Evolutionary conservation across 169 alveolate species (phyloP).

Genomic region (Neospora caninum): DNA sequence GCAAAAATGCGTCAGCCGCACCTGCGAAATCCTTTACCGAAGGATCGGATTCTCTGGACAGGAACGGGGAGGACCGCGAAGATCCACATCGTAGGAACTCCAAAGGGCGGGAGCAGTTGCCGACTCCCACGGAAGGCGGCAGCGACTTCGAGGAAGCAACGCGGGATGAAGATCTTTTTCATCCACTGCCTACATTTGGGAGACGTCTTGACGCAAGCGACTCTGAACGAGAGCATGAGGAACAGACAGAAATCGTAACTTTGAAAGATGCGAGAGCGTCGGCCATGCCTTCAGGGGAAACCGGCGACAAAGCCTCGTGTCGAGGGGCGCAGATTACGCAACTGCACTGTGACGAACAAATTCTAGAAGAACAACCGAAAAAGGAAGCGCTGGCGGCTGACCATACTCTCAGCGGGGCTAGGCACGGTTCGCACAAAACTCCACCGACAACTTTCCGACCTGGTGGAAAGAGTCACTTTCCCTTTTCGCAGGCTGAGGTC

Average conservation of each 20-base stretch:
- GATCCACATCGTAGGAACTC: not conserved
- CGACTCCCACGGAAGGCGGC: not conserved
- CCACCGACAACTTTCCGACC: too few relatives aligned
- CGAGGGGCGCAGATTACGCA: too few relatives aligned
- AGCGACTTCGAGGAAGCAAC: not conserved
- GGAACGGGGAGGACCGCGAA: not conserved
- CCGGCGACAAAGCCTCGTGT: not conserved
- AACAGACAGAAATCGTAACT: not conserved
- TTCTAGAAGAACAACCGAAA: too few relatives aligned
- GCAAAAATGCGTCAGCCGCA: not conserved
- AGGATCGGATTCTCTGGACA: not conserved
- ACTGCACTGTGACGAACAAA: too few relatives aligned
- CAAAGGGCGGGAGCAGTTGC: not conserved
- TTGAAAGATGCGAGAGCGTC: not conserved
- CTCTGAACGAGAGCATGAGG: not conserved
- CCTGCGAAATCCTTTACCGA: not conserved
- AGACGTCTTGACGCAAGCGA: not conserved
- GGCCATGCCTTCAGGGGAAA: not conserved
- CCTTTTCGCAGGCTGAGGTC: too few relatives aligned
- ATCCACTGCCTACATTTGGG: not conserved
- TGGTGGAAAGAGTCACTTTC: too few relatives aligned
- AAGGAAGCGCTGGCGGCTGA: too few relatives aligned
- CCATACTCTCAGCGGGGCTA: too few relatives aligned
- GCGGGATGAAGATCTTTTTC: not conserved
- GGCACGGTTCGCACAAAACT: too few relatives aligned